Base-by-base conservation (phyloP, 208 protist species). In the Wallacemonas rigidus region DNA sequence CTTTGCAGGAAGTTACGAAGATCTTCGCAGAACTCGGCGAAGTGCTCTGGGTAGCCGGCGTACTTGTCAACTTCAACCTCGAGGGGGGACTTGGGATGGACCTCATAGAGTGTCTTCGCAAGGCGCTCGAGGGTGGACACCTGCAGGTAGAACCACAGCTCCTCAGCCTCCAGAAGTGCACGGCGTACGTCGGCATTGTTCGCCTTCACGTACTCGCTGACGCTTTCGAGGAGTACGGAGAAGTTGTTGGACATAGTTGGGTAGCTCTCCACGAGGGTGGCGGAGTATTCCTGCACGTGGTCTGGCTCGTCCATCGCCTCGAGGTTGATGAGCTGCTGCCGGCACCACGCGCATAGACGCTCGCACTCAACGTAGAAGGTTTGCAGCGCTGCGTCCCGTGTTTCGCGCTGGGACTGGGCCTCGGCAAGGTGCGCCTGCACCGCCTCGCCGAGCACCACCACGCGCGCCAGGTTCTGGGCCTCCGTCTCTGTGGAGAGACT, bases 211-310 rank as follows among this genome's bases (percentile, higher is more conserved):
- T 83, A 88, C 36, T 76, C 76, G 26, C 86, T 67, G 43, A 88
- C 90, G 56, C 74, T 83, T 38, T 90, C 80, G 36, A 87, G 69
- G 47, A 97, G 77, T 50, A 90, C 65, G 17, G 67, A 61, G 51
- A 91, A 95, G 82, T 95, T 97, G 17, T 70, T 70, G 11, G 87
- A 93, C 92, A 97, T 97, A 35, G 81, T 85, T 41, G 74, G 64
- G 79, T 92, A 94, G 77, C 93, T 92, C 60, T 90, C 86, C 7
- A 86, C 75, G 14, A 97, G 82, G 5, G 87, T 86, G 14, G 79
- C 81, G 61, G 87, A 94, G 77, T 87, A 95, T 71, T 94, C 88
- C 79, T 97, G 93, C 8, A 97, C 67, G 76, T 95, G 86, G 67
- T 95, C 88, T 5, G 92, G 90, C 70, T 94, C 88, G 55, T 81